Percentiles rank a stretch among this genome's conserved stretches.
These are phyloP conservation scores for Mediolabrus comicus DNA, from an alignment of 108 stramenopile species.

Conservation along the genomic window DNA sequence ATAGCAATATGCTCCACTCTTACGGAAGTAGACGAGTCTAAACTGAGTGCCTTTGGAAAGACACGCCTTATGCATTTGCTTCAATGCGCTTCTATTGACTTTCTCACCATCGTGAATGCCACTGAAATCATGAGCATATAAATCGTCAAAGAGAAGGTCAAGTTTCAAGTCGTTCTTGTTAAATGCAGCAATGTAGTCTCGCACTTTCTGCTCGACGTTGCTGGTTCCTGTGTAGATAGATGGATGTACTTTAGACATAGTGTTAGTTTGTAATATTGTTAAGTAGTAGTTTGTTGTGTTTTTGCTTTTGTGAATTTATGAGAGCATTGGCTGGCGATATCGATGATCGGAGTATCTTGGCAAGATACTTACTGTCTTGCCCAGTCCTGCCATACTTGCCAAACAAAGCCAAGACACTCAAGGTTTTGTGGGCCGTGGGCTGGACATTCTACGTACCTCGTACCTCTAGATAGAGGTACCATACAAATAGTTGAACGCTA, in stretches of 20 bases:
- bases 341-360: no score
- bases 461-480: no score
- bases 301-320: not conserved
- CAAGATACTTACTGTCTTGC: no score
- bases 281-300: not conserved
- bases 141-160: not conserved
- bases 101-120: constrained; percentile 8
- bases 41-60: not conserved
- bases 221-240: not conserved
- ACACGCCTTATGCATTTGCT: not conserved
- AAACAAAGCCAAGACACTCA: no score
- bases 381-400: no score
- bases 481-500: no score
- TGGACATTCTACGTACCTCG: no score
- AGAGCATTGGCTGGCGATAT: not conserved
- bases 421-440: no score
- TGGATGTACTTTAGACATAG: not conserved
- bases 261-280: not conserved
- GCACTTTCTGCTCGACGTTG: not conserved
- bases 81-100: constrained; percentile 1
- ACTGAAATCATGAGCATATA: not conserved
- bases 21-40: not conserved
- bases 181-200: not conserved
- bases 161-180: not conserved
- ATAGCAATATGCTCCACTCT: not conserved